Evolutionary conservation across 768 basidiomycete genomes (phyloP), one percentile per base, ranked within the genome.

Genomic region (Hericium coralloides): DNA sequence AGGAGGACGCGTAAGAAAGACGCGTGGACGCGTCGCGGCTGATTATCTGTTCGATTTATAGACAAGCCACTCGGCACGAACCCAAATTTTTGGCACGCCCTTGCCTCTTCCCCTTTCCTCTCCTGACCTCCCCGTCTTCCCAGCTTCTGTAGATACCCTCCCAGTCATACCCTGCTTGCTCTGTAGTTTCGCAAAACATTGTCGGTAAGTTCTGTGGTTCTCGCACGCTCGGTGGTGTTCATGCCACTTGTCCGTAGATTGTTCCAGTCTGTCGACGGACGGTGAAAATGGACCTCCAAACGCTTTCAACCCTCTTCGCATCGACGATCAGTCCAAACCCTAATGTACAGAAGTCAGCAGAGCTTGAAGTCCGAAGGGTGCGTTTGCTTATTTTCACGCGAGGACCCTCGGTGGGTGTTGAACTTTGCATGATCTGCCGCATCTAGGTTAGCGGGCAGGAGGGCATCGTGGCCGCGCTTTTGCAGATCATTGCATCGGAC

Each of bases 331-430:
- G 79, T 66, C 78, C 87, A 6, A 89, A 95, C 72, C 89, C 92
- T 53, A 93, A 93, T 74, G 80, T 87, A 58, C 85, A 92, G 63
- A 90, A 90, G 66, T 75, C 88, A 38, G 88, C 85, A 48, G 92
- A 95, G 70, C 81, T 94, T 31, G 82, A 94, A 69, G 89, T 95
- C 65, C 84, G 89, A 64, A 92, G 88, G 79, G 92, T 90, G 63
- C 48, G 67, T 62, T 25, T 7, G 22, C 23, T 9, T 25, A 17
- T 45, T 17, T n/a, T 43, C 38, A 23, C 18, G 6, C 41, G 20
- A 22, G 20, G n/a, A 23, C 43, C 49, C 48, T 37, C 55, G 25
- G 37, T 52, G 43, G 52, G 48, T 38, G 39, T 55, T 38, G 55
- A 56, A 23, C 23, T 45, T 14, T 36, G 38, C 31, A 60, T 64